A percentile compares a stretch with the other conserved stretches of the same genome.
These are phyloP conservation scores for Penstemon davidsonii DNA, from an alignment of 257 asterid species.

Conservation along the genomic window DNA sequence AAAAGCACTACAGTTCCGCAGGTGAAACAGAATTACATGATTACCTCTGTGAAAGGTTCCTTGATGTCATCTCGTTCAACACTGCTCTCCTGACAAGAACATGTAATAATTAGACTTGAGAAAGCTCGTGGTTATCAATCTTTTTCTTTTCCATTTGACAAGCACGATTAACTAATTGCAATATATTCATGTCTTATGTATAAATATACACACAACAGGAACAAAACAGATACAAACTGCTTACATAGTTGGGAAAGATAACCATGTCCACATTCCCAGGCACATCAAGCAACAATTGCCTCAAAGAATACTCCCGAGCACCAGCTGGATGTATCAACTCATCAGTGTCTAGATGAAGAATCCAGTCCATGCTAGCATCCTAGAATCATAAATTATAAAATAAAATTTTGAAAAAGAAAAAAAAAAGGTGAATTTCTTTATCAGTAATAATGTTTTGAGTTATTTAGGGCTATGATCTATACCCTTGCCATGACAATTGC, in stretches of 20 bases:
- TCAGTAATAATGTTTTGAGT: neutral
- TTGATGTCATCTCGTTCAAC: slow-evolving; percentile 87
- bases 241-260: slow-evolving; percentile 92
- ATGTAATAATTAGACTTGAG: slow-evolving; percentile 18
- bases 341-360: slow-evolving; percentile 96
- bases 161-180: slow-evolving; percentile 7
- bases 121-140: slow-evolving; percentile 18
- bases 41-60: slow-evolving; percentile 98
- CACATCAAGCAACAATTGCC: slow-evolving; percentile 79
- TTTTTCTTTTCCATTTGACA: slow-evolving; percentile 13
- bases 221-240: slow-evolving; percentile 28
- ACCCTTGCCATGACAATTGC: slow-evolving; percentile 97
- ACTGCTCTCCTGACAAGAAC: slow-evolving; percentile 83
- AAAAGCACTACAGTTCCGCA: slow-evolving; percentile 1
- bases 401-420: neutral
- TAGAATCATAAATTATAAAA: slow-evolving; percentile 31
- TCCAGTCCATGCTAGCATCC: slow-evolving; percentile 97
- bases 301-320: slow-evolving; percentile 84
- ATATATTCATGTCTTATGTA: neutral
- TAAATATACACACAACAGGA: neutral
- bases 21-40: slow-evolving; percentile 18
- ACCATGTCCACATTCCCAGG: slow-evolving; percentile 94
- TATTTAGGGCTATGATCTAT: slow-evolving; percentile 31
- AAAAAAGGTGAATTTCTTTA: neutral
- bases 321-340: slow-evolving; percentile 96